Base-by-base conservation (phyloP, 345 rosid genomes). In the Isatis tinctoria region DNA sequence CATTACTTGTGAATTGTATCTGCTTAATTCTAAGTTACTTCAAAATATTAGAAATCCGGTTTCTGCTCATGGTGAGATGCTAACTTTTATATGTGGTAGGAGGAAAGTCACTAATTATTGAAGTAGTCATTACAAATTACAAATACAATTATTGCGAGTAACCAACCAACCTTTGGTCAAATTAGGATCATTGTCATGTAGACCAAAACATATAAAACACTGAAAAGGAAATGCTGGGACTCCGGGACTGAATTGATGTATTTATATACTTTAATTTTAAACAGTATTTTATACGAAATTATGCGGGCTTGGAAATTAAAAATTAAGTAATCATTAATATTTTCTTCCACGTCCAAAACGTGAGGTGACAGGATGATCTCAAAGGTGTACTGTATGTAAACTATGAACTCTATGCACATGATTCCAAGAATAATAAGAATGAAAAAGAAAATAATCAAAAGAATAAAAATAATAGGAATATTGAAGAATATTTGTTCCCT, bases 101-200 rank as follows among this genome's bases (percentile, higher is more conserved):
- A 22, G 24, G 24, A 22, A 22, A 22, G 24, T 28, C 30, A 28
- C 3, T 28, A 3, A 28, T 28, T 28, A 28, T 28, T 3, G 3
- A 3, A 33, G 1, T 6, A 17, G 20, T 17, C 4, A 10, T 41
- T 30, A 56, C 39, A 30, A 36, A 12, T n/a, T 35, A 10, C 28
- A 27, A 27, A 13, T 45, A 48, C 8, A 45, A 6, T 11, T 20
- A n/a, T n/a, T 8, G 0, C 7, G 1, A 1, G 41, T 65, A 41
- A 65, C n/a, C n/a, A n/a, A n/a, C n/a, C 37, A 52, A 67, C 17
- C 37, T 52, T 67, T 52, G 49, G 35, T 66, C 60, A 35, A 36
- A 37, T 11, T 11, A 67, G 20, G 16, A 51, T 36, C 60, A 51
- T 67, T 67, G 10, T 67, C 62, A 54, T 32, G 20, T 10, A 30